Evolutionary conservation across 129 eudicot species (phyloP).

Genomic region (Artemisia annua): DNA sequence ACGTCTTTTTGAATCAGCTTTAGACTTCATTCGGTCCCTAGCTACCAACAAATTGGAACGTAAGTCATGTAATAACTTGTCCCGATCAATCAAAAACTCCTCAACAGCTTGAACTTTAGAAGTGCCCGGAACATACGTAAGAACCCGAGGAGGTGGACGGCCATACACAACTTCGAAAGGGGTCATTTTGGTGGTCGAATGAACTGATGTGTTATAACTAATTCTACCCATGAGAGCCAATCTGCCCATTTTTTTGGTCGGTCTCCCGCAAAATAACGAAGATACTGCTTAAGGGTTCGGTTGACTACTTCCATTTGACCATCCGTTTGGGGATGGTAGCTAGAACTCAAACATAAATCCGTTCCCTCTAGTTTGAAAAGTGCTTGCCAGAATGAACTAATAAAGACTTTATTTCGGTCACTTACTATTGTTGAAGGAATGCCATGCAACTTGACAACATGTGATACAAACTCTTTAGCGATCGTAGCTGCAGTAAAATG

Average conservation of each 20-base stretch:
- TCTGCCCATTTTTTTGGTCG: neutral
- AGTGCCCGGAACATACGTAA: neutral
- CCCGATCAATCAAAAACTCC: neutral
- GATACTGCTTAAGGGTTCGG: neutral
- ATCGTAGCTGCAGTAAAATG: no score
- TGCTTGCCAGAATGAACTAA: no score
- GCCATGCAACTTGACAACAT: no score
- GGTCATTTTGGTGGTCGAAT: neutral
- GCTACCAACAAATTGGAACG: neutral
- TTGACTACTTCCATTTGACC: neutral
- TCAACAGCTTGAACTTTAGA: neutral
- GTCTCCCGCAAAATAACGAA: neutral
- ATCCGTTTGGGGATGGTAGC: neutral
- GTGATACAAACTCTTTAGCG: no score
- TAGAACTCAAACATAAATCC: neutral
- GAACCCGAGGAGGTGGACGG: neutral
- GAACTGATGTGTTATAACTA: neutral
- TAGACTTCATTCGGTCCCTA: neutral
- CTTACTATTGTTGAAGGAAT: no score
- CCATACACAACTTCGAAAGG: neutral
- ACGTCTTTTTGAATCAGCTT: neutral
- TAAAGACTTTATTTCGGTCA: no score
- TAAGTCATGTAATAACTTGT: neutral
- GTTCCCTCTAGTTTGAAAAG: no score
- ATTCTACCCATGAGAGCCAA: neutral